Evolutionary conservation across 768 basidiomycete genomes (phyloP), one percentile per base, ranked within the genome.

Genomic region (Lactarius akahatsu): DNA sequence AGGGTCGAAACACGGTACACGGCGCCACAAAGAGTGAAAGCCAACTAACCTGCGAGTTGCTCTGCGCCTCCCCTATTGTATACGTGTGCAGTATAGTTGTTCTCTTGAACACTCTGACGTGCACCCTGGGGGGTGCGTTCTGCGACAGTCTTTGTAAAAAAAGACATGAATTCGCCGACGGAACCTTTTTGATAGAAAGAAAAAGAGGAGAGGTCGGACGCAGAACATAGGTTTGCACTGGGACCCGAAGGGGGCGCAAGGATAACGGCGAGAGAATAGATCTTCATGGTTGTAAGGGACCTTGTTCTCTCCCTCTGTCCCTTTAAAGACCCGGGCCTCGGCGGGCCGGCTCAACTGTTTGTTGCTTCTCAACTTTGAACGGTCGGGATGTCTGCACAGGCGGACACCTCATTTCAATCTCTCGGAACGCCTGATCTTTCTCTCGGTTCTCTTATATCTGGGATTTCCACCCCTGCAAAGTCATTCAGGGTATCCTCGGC

Each of bases 71-170:
- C 91, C 23, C 92, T 83, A 71, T 94, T 94, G 79, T 96, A 97
- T 9, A 93, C 93, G 80, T 98, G 94, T 0, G 94, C 95, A 18
- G 87, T 90, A 76, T 98, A 94, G 67, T 83, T 88, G 76, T 95
- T 94, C 81, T 98, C 96, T 76, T 96, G 90, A 13, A 98, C 88
- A 61, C 91, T 95, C 80, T 96, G 94, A 57, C 97, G 85, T 77
- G 95, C 92, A 20, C 94, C 94, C 67, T 87, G 86, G 7, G 83
- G 81, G 18, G 96, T 98, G 55, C 95, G 83, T 72, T 96, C 93
- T 45, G 87, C 88, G 38, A 98, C 94, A 2, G 95, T 98, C 83
- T 88, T 94, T 56, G 90, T 86, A 77, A 97, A 90, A 83, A 98
- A 98, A 30, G 85, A 83, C 86, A 98, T 85, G 78, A 98, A 98